Base-by-base conservation (phyloP, 2,329 filamentous ascomycete species). In the Pseudogymnoascus sp. region DNA sequence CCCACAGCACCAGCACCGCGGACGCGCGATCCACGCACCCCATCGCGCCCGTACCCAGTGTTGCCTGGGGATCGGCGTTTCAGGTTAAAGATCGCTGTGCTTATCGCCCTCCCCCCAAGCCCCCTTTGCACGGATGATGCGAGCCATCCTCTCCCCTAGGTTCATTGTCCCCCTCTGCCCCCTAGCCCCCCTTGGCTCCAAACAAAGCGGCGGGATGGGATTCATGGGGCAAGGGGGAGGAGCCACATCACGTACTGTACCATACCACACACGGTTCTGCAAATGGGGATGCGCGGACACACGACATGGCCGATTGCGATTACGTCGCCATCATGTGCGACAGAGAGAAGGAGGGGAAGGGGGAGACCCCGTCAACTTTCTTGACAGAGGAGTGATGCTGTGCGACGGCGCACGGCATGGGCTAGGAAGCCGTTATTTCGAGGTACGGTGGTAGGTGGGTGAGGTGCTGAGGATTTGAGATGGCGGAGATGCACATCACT, bases 21-120 rank as follows among this genome's bases (percentile, higher is more conserved):
- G 19, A 23, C 42, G 42, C 42, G 19, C 42, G 42, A 44, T 44
- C 40, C 40, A 44, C 19, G 40, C 40, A 23, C 19, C 40, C 40
- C 19, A 46, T 46, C 19, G 42, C 11, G 19, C 19, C 19, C 19
- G 42, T 46, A 23, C 42, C 42, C 42, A 46, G 5, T 46, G 42
- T 46, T 46, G 42, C 42, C 42, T 46, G 42, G 42, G 42, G 42
- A 46, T 46, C 42, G 42, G 42, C 42, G 42, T 46, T 46, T 46
- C 42, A 46, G 19, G 42, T 46, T 46, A 46, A 46, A 46, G 42
- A 46, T 46, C 42, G 42, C 42, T 46, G 21, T 46, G 42, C 42
- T 46, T 46, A 46, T 46, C 42, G 40, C 9, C 42, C 3, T 15
- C 42, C 42, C 11, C 42, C 40, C 40, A 23, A 23, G 19, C 40